phyloP scores from a whole-genome alignment of 495 filamentous ascomycete species.

The Beverwykella pulmonaria region DNA sequence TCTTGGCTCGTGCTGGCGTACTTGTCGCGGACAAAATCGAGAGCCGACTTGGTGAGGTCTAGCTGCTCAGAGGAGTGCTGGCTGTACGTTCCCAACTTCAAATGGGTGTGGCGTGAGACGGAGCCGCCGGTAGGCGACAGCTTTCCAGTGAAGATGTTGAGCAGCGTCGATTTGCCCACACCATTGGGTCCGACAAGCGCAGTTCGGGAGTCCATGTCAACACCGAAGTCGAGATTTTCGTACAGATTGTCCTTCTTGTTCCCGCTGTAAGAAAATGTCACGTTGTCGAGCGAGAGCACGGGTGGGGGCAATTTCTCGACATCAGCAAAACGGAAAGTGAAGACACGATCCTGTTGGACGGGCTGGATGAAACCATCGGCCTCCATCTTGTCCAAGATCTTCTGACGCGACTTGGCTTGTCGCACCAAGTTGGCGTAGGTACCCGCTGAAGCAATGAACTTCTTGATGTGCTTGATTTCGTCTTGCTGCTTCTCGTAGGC shows the following conservation, averaged over 20 bases:
- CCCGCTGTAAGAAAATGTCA: slow-evolving; percentile 97
- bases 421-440: slow-evolving; percentile 99
- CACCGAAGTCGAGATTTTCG: slow-evolving; percentile 93
- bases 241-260: slow-evolving; percentile 88
- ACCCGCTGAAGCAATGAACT: slow-evolving; percentile 99
- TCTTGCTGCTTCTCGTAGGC: slow-evolving; percentile 99
- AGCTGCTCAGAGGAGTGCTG: slow-evolving; percentile 99
- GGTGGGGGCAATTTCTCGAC: slow-evolving; percentile 98
- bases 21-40: slow-evolving; percentile 98
- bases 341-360: slow-evolving; percentile 81
- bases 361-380: slow-evolving; percentile 97
- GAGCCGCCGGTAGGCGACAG: slow-evolving; percentile 80
- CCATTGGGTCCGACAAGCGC: slow-evolving; percentile 98
- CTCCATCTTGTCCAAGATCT: slow-evolving; percentile 99
- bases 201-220: slow-evolving; percentile 98
- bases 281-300: slow-evolving; percentile 92
- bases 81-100: slow-evolving; percentile 96
- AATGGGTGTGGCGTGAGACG: slow-evolving; percentile 90
- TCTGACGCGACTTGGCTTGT: slow-evolving; percentile 98
- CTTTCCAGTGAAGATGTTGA: slow-evolving; percentile 96
- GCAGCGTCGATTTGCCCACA: slow-evolving; percentile 98
- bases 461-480: slow-evolving; percentile 99
- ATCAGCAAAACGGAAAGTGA: slow-evolving; percentile 97
- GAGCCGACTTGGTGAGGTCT: slow-evolving; percentile 93
- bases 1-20: slow-evolving; percentile 87